Evolutionary conservation across 768 basidiomycete genomes (phyloP), one percentile per base, ranked within the genome.

Genomic region (Trichaptum fuscoviolaceum): DNA sequence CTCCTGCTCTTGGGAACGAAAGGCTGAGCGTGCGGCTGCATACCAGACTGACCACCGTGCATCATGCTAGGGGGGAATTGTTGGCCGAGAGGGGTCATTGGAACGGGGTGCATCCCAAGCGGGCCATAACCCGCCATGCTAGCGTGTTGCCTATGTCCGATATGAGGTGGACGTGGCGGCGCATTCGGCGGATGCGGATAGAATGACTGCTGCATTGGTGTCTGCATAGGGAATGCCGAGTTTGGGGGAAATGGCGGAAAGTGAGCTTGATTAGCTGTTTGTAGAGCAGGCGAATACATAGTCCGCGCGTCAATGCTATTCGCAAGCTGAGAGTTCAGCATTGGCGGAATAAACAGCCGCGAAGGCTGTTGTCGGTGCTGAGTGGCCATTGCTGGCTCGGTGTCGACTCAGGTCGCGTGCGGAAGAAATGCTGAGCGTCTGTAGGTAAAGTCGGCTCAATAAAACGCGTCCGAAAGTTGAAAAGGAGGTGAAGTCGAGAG

Each of bases 201-300:
- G 76, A 87, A 89, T 23, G 70, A 67, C 25, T 84, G 74, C 72
- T 92, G 91, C 80, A 92, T 86, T 59, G 90, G 91, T 4, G 89
- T 91, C 73, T 89, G 90, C 63, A 91, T 77, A 62, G 84, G 69
- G 65, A 77, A 63, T 35, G 73, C 57, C 67, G 81, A 66, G n/a
- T 71, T 76, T 68, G 80, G 75, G 35, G 84, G 84, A 68, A 83
- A 85, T 0, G 82, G 74, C 0, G 87, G 85, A 76, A 85, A 87
- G 58, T 82, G 77, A 26, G 83, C 83, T 70, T 85, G 85, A 25
- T 88, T 69, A 63, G 84, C 78, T 0, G 88, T 85, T 36, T 86
- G 88, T 57, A 90, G 76, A 58, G 82, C 84, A 7, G 90, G 89
- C 7, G 90, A 90, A 74, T 81, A 91, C 70, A 89, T 75, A 63